Percentiles rank a stretch among this genome's conserved stretches.
Evolutionary conservation across 768 basidiomycete species (phyloP).

Genomic region (Lactarius vividus): DNA sequence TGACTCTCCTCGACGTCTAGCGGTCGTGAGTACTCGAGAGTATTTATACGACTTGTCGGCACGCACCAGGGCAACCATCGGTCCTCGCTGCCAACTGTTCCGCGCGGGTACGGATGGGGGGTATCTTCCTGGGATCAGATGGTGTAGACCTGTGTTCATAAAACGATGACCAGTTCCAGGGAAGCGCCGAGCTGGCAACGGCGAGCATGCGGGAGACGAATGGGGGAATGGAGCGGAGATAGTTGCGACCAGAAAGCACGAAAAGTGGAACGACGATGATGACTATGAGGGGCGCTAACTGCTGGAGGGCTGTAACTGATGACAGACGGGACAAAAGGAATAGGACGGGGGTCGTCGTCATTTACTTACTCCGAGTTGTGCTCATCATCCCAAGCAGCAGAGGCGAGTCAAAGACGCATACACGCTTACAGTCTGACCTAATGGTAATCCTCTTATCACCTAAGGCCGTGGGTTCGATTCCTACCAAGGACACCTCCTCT

Average conservation of each 20-base stretch:
- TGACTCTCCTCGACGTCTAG: slow-evolving; percentile 32
- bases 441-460: not conserved
- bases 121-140: slow-evolving; percentile 50
- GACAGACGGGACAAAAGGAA: slow-evolving; percentile 23
- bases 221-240: slow-evolving; percentile 31
- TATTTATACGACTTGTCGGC: not conserved
- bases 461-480: not conserved
- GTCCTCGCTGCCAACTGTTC: slow-evolving; percentile 52
- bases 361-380: slow-evolving; percentile 5
- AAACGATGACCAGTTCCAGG: slow-evolving; percentile 56
- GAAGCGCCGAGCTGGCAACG: slow-evolving; percentile 49
- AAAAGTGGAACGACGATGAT: slow-evolving; percentile 45
- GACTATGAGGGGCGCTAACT: slow-evolving; percentile 55
- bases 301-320: slow-evolving; percentile 41
- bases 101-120: slow-evolving; percentile 45
- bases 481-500: not conserved
- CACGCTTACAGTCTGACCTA: not conserved
- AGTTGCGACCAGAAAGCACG: slow-evolving; percentile 34
- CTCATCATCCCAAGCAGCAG: not conserved
- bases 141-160: slow-evolving; percentile 21
- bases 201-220: slow-evolving; percentile 55
- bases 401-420: not conserved
- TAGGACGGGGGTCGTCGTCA: slow-evolving; percentile 16
- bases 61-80: slow-evolving; percentile 35
- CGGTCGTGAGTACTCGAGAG: not conserved